phyloP scores from a whole-genome alignment of 2,329 filamentous ascomycete species.

The Botrytis squamosa region DNA sequence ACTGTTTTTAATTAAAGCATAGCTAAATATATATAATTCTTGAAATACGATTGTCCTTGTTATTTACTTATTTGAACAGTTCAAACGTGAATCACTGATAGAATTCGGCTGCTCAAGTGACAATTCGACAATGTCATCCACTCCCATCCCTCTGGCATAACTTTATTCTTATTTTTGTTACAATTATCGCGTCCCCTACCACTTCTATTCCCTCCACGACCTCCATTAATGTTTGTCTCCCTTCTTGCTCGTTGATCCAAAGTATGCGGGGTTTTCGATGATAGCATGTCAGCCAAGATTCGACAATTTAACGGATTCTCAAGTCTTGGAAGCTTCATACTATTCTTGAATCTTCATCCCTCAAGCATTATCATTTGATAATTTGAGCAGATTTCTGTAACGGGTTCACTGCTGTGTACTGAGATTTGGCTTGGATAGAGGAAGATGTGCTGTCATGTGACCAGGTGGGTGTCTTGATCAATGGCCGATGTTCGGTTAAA shows the following conservation, averaged over 20 bases:
- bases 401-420: background rate
- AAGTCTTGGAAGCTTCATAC: background rate
- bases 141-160: background rate
- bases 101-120: background rate
- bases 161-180: too few relatives aligned
- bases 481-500: constrained; percentile 22
- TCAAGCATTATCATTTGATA: background rate
- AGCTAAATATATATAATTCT: background rate
- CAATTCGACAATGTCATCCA: background rate
- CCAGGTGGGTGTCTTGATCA: constrained; percentile 21
- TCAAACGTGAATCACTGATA: background rate
- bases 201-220: background rate
- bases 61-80: background rate
- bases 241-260: background rate
- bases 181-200: background rate
- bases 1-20: constrained; percentile 16
- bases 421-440: background rate
- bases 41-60: background rate
- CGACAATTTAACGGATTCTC: background rate
- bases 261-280: background rate
- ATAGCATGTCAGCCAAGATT: background rate
- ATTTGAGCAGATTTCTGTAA: background rate
- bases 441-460: background rate
- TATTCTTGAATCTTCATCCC: background rate
- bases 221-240: background rate